A percentile compares a stretch with the other conserved stretches of the same genome.
phyloP scores from a whole-genome alignment of 768 basidiomycete genomes.

The Hygrocybe coccinea region DNA sequence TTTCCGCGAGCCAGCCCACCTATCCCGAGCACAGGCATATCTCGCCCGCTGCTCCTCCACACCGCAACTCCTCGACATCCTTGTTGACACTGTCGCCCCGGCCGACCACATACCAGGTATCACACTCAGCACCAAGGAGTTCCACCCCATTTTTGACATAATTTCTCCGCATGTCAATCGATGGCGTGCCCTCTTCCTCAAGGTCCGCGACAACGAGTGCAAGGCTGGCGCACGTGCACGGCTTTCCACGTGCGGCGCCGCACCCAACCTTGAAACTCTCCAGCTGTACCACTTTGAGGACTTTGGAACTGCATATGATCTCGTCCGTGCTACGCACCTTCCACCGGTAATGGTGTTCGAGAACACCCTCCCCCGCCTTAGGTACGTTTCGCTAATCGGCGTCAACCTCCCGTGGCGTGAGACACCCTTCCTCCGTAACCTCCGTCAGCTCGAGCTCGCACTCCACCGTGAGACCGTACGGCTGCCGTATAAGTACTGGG shows the following conservation, averaged over 20 bases:
- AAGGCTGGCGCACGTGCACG: slow-evolving; percentile 49
- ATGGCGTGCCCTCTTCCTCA: slow-evolving; percentile 59
- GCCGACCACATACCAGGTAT: slow-evolving; percentile 45
- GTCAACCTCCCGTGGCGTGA: slow-evolving; percentile 59
- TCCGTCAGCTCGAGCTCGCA: slow-evolving; percentile 53
- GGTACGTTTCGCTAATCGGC: slow-evolving; percentile 57
- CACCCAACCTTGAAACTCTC: slow-evolving; percentile 49
- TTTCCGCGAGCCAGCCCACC: slow-evolving; percentile 47
- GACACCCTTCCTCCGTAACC: slow-evolving; percentile 44
- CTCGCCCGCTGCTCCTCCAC: slow-evolving; percentile 32
- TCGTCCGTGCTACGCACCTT: slow-evolving; percentile 52
- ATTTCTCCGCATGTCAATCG: slow-evolving; percentile 44
- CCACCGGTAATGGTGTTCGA: slow-evolving; percentile 55
- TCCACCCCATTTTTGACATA: slow-evolving; percentile 40
- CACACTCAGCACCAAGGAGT: slow-evolving; percentile 50
- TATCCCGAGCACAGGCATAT: slow-evolving; percentile 44
- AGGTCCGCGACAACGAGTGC: slow-evolving; percentile 56
- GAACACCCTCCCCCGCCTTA: slow-evolving; percentile 47
- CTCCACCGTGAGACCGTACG: slow-evolving; percentile 57
- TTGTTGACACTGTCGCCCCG: slow-evolving; percentile 51
- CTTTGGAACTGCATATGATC: slow-evolving; percentile 45
- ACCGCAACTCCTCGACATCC: slow-evolving; percentile 42
- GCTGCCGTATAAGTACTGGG: slow-evolving; percentile 51
- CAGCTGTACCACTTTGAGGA: slow-evolving; percentile 60
- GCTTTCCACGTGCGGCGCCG: slow-evolving; percentile 48